phyloP scores from a whole-genome alignment of 163 green algal species.

The Trebouxiophyceae sp. region DNA sequence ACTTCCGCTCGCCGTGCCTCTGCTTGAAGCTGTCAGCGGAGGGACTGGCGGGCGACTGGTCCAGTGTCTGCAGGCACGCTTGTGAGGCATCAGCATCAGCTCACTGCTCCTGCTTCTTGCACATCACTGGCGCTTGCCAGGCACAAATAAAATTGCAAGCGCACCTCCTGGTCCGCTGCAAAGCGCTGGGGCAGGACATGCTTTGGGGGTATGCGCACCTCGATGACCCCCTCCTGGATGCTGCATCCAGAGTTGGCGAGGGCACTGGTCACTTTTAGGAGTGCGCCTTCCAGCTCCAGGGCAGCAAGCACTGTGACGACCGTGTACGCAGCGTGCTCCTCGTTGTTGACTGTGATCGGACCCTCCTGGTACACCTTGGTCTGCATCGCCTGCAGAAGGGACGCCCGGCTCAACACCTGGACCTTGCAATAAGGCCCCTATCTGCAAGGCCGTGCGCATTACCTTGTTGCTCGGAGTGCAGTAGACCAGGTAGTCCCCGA shows the following conservation, averaged over 20 bases:
- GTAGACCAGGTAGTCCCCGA: conserved; percentile 46
- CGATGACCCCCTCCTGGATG: not conserved
- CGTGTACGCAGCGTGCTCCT: not conserved
- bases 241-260: not conserved
- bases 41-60: too few relatives aligned
- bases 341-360: conserved; percentile 20
- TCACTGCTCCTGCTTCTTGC: too few relatives aligned
- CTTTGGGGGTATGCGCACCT: too few relatives aligned
- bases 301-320: not conserved
- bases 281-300: not conserved
- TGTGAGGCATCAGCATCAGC: too few relatives aligned
- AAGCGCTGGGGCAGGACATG: too few relatives aligned
- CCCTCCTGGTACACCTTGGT: not conserved
- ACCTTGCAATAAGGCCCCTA: too few relatives aligned
- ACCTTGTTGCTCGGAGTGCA: conserved; percentile 28
- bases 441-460: not conserved
- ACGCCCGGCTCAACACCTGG: too few relatives aligned
- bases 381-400: not conserved
- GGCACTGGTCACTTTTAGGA: not conserved
- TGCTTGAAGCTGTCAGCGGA: too few relatives aligned
- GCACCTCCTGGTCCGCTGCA: too few relatives aligned
- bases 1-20: conserved; percentile 3
- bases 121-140: too few relatives aligned
- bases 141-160: too few relatives aligned
- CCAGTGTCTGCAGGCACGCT: too few relatives aligned